phyloP scores from a whole-genome alignment of 306 rosid genomes.

The Dryas drummondii region DNA sequence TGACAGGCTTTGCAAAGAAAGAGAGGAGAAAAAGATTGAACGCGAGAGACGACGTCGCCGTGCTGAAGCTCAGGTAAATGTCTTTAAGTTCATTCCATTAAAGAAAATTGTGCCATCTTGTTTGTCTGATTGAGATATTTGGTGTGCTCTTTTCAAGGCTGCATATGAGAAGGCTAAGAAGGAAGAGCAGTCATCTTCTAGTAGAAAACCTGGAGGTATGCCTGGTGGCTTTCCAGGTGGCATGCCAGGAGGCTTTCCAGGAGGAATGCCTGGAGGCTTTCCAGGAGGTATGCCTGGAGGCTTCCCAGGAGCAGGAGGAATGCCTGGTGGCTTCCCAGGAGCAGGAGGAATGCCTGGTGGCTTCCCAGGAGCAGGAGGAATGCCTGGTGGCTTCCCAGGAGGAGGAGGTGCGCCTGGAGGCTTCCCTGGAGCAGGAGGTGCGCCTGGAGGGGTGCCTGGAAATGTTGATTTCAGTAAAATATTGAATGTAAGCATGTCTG shows the following conservation, averaged over 20 bases:
- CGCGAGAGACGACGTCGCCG: slow-evolving; percentile 71
- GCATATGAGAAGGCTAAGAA: slow-evolving; percentile 88
- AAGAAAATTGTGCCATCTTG: background rate
- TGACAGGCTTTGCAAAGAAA: slow-evolving; percentile 81
- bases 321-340: slow-evolving; percentile 33
- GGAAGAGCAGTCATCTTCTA: slow-evolving; percentile 76
- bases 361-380: background rate
- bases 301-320: slow-evolving; percentile 30
- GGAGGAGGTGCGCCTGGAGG: slow-evolving; percentile 35
- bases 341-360: slow-evolving; percentile 56
- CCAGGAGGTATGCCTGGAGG: slow-evolving; percentile 39
- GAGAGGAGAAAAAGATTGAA: slow-evolving; percentile 61
- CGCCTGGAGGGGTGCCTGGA: slow-evolving; percentile 70
- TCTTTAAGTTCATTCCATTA: slow-evolving; percentile 12
- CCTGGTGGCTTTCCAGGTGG: slow-evolving; percentile 64
- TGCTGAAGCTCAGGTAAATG: slow-evolving; percentile 82
- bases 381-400: slow-evolving; percentile 28
- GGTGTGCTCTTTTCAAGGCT: slow-evolving; percentile 49
- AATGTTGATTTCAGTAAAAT: slow-evolving; percentile 89
- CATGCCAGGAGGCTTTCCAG: slow-evolving; percentile 43
- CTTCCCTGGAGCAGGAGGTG: slow-evolving; percentile 48
- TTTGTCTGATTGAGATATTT: slow-evolving; percentile 24
- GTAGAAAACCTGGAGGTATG: slow-evolving; percentile 65
- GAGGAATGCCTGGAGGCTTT: slow-evolving; percentile 49
- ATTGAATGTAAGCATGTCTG: slow-evolving; percentile 58